These are phyloP conservation scores for Glycine tomentella DNA, from an alignment of 306 rosid species.

Conservation along the genomic window DNA sequence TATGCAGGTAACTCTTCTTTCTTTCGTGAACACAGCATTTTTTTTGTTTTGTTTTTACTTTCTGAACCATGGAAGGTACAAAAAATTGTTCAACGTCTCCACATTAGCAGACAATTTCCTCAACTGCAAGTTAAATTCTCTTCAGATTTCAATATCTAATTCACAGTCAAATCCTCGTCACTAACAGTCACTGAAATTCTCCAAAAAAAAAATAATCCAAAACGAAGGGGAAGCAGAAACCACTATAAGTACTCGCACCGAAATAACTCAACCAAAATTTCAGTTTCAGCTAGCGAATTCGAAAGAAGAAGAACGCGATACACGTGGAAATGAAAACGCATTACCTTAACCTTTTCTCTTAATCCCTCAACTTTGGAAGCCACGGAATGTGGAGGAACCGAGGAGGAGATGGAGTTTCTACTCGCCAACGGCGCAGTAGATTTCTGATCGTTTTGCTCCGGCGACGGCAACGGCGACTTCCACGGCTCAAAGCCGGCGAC, in stretches of 20 bases:
- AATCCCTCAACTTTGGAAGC: constrained; percentile 68
- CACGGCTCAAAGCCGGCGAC: constrained; percentile 79
- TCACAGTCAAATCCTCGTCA: constrained; percentile 7
- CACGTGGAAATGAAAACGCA: constrained; percentile 26
- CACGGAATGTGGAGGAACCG: constrained; percentile 59
- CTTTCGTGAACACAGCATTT: neutral
- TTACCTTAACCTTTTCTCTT: constrained; percentile 75
- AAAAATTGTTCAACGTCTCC: neutral
- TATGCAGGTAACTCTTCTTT: neutral
- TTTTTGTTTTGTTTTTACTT: neutral
- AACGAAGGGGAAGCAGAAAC: constrained; percentile 1
- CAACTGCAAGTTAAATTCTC: neutral
- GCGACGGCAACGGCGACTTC: constrained; percentile 50
- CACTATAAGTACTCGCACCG: constrained; percentile 12
- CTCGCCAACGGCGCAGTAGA: constrained; percentile 59
- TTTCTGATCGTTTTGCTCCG: constrained; percentile 57
- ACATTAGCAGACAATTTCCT: constrained; percentile 22
- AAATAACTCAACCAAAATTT: constrained; percentile 24
- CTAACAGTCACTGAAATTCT: neutral
- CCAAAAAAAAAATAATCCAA: neutral
- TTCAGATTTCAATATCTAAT: constrained; percentile 13
- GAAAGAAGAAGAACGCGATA: constrained; percentile 16
- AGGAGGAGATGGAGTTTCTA: constrained; percentile 68
- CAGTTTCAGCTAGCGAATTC: neutral
- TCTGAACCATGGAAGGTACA: neutral